These are phyloP conservation scores for Zoysia pacifica DNA, from an alignment of 176 grass and related monocot species.

Conservation along the genomic window DNA sequence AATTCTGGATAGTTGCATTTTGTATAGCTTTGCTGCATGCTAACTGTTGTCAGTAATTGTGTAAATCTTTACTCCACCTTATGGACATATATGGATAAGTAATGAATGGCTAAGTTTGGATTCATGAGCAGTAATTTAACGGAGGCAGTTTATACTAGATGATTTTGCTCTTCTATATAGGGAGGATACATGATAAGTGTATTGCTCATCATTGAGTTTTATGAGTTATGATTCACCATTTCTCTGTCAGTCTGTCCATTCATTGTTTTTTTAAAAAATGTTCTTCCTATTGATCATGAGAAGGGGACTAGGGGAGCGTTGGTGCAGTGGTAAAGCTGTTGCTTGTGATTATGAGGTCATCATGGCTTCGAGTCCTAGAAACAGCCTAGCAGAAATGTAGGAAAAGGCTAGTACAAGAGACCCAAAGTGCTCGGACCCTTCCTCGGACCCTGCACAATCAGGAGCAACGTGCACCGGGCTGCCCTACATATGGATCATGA, in stretches of 20 bases:
- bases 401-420: too few species aligned
- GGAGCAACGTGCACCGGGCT: too few species aligned
- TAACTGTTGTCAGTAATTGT: not conserved
- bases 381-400: too few species aligned
- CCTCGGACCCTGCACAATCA: too few species aligned
- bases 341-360: too few species aligned
- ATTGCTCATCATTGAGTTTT: not conserved
- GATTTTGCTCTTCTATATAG: not conserved
- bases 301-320: too few species aligned
- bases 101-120: slow-evolving; percentile 4
- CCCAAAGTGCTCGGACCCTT: too few species aligned
- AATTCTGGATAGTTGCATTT: slow-evolving; percentile 1
- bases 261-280: not conserved
- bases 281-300: not conserved
- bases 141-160: not conserved
- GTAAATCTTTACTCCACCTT: not conserved
- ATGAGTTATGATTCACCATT: not conserved
- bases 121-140: not conserved
- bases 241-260: not conserved
- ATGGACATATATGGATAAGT: not conserved
- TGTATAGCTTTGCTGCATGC: not conserved
- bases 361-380: too few species aligned
- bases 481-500: not conserved
- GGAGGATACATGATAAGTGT: not conserved
- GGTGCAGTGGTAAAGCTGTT: too few species aligned